Percentiles rank a stretch among this genome's conserved stretches.
Evolutionary conservation across 139 green algal genomes (phyloP).

Genomic region (Picochlorum sp.): DNA sequence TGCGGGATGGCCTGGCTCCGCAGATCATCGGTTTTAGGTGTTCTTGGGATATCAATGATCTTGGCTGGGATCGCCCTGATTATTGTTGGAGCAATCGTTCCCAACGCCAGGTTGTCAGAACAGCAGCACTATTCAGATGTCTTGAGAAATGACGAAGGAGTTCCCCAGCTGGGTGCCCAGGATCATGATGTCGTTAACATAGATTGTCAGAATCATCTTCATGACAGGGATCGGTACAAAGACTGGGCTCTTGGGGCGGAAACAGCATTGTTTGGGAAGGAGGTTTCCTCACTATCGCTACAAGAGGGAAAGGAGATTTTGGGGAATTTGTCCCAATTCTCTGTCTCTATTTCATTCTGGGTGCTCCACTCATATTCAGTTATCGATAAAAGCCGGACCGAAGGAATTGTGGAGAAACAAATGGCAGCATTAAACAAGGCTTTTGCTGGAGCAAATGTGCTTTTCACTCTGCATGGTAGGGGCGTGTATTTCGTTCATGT

Average conservation of each 20-base stretch:
- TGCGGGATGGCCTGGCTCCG: no score
- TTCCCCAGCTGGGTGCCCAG: neutral
- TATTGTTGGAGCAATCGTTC: neutral
- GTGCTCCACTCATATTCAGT: constrained; percentile 8
- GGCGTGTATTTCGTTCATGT: neutral
- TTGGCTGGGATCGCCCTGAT: neutral
- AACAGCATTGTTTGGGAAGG: neutral
- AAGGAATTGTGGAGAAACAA: neutral
- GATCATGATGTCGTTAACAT: neutral
- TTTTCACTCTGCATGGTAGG: neutral
- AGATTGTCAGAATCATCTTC: constrained; percentile 10
- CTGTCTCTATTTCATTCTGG: constrained; percentile 18
- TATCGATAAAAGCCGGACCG: neutral
- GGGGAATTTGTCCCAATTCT: constrained; percentile 10
- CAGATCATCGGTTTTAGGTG: neutral
- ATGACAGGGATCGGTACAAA: neutral
- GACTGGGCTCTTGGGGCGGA: constrained; percentile 11
- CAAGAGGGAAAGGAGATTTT: neutral
- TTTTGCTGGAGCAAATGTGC: neutral
- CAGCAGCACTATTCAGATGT: neutral
- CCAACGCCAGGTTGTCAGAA: neutral
- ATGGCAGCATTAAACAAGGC: neutral
- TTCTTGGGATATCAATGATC: neutral
- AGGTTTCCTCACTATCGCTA: neutral
- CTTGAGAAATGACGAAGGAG: constrained; percentile 1